phyloP scores from a whole-genome alignment of 495 filamentous ascomycete genomes.

The Neurospora tetraspora region DNA sequence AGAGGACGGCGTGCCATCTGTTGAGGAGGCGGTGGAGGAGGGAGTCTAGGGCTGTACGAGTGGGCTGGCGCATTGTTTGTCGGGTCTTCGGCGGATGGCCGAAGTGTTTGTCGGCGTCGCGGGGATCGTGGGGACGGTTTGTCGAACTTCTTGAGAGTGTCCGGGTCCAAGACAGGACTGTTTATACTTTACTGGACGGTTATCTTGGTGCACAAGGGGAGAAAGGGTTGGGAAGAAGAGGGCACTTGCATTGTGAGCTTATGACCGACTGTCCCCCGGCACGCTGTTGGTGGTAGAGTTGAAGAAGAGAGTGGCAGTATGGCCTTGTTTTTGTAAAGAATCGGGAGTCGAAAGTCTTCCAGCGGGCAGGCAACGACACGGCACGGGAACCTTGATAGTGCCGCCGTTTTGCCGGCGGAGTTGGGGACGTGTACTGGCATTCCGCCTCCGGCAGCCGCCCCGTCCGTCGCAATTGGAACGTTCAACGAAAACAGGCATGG shows the following conservation, averaged over 20 bases:
- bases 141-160: not conserved
- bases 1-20: slow-evolving; percentile 33
- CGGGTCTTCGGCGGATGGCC: not conserved
- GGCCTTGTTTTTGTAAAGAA: not conserved
- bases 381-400: not conserved
- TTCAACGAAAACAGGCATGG: not conserved
- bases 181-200: not conserved
- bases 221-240: not conserved
- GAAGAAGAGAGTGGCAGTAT: not conserved
- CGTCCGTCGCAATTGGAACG: not conserved
- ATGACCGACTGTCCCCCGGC: not conserved
- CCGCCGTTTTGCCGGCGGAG: not conserved
- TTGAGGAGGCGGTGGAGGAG: slow-evolving; percentile 23
- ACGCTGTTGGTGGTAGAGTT: not conserved
- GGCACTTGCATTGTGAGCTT: not conserved
- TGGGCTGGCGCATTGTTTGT: not conserved
- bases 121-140: not conserved
- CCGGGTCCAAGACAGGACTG: not conserved
- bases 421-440: not conserved
- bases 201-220: not conserved
- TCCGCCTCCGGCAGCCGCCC: not conserved
- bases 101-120: not conserved
- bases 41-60: not conserved
- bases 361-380: not conserved
- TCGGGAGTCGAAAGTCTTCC: not conserved